phyloP scores from a whole-genome alignment of 1,284 basidiomycete species.

The Cerioporus squamosus region DNA sequence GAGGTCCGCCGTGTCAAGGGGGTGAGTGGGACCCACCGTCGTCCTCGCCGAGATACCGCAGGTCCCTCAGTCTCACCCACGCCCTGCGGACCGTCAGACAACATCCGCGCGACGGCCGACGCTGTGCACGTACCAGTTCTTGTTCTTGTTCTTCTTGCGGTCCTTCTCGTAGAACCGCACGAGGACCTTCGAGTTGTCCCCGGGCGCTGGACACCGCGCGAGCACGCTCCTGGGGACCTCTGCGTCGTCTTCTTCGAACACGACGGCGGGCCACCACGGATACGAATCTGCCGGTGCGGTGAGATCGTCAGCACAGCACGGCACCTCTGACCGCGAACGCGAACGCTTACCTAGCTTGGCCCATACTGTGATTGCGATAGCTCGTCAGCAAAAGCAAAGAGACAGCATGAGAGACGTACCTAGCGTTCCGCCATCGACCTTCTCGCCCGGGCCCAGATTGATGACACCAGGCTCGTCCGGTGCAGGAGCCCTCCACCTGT shows the following conservation, averaged over 20 bases:
- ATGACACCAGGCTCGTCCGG: slow-evolving; percentile 26
- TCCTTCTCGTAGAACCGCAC: slow-evolving; percentile 56
- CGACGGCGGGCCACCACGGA: slow-evolving; percentile 50
- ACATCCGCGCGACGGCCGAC: not conserved
- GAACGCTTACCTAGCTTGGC: slow-evolving; percentile 40
- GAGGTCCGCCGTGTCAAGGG: not conserved
- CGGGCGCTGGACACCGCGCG: slow-evolving; percentile 18
- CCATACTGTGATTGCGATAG: slow-evolving; percentile 40
- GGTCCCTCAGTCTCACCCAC: slow-evolving; percentile 41
- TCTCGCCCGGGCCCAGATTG: slow-evolving; percentile 31
- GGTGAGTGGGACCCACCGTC: slow-evolving; percentile 37
- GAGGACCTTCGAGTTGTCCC: slow-evolving; percentile 36
- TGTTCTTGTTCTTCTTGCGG: slow-evolving; percentile 29
- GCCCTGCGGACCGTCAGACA: slow-evolving; percentile 31
- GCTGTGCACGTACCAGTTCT: slow-evolving; percentile 39
- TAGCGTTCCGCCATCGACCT: slow-evolving; percentile 41
- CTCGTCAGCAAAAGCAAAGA: not conserved
- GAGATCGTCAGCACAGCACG: not conserved
- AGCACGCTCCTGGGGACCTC: slow-evolving; percentile 43
- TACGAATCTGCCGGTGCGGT: slow-evolving; percentile 35
- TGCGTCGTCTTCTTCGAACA: slow-evolving; percentile 44
- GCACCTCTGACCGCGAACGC: not conserved
- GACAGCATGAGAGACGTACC: slow-evolving; percentile 30
- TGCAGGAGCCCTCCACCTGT: not conserved
- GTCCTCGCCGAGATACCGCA: slow-evolving; percentile 46